Base-by-base conservation (phyloP, 306 rosid genomes). In the Acacia melanoxylon region DNA sequence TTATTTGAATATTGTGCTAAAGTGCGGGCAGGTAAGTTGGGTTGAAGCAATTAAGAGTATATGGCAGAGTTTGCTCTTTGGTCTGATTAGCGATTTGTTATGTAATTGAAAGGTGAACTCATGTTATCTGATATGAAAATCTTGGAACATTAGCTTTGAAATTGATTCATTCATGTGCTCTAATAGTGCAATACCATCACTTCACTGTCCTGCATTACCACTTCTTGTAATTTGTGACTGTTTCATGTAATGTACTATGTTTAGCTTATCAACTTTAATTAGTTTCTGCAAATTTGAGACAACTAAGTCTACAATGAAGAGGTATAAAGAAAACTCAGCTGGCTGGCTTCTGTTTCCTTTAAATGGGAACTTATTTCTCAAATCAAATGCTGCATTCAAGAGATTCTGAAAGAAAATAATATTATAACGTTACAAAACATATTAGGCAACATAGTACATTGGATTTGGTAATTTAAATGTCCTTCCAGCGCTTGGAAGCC, bases 401-500 rank as follows among this genome's bases (percentile, higher is more conserved):
- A 37, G 46, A 45, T 41, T 14, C 20, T 15, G 44, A 66, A 49
- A 17, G 31, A 5, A 16, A 12, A 74, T 25, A 35, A 40, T 8
- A 58, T 11, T 48, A 48, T 62, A 7, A 48, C 45, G 48, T 77
- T 51, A 35, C 5, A 63, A 33, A 75, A 5, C 4, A 68, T 25
- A 81, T 86, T 65, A 86, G 66, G 88, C 78, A 29, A 84, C 84
- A 75, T 86, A 84, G 80, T 87, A 87, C 84, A 89, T 33, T 44
- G 91, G 88, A 58, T 87, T 87, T 44, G 89, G 92, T 40, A 87
- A 85, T 82, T 87, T 81, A 80, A 89, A 89, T 65, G 90, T 77
- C 9, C 90, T 83, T 65, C 27, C 77, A 37, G 78, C 77, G 1
- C 37, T 81, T 14, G 90, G 90, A 82, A 54, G 71, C 42, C 93